These are phyloP conservation scores for Lipomyces japonicus DNA, from an alignment of 805 yeast genomes.

Conservation along the genomic window DNA sequence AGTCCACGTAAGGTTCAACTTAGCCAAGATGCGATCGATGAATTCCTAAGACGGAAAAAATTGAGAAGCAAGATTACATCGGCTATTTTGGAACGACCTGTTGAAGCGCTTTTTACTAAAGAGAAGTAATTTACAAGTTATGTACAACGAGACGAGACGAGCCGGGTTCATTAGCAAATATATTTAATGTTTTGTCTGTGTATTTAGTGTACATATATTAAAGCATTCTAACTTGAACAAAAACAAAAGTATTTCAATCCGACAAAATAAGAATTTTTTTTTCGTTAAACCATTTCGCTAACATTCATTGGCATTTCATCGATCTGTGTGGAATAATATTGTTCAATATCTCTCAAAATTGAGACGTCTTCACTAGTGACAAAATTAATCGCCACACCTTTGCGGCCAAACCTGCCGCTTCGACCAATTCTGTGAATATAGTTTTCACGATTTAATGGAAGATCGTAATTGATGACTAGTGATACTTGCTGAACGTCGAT, in stretches of 20 bases:
- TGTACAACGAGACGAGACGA: not conserved
- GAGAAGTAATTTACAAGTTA: slow-evolving; percentile 1
- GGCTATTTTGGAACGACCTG: slow-evolving; percentile 5
- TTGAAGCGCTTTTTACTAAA: slow-evolving; percentile 3
- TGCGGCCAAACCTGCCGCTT: slow-evolving; percentile 97
- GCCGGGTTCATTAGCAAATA: not conserved
- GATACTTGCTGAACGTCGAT: slow-evolving; percentile 97
- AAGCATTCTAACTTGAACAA: too few species aligned
- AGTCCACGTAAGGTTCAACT: not conserved
- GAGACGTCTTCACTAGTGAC: slow-evolving; percentile 75
- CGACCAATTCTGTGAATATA: slow-evolving; percentile 98
- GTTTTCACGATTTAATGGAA: slow-evolving; percentile 86
- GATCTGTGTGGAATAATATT: slow-evolving; percentile 82
- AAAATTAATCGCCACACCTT: slow-evolving; percentile 95
- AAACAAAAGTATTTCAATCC: not conserved
- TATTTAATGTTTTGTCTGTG: too few species aligned
- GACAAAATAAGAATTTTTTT: slow-evolving; percentile 6
- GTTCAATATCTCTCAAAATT: slow-evolving; percentile 80
- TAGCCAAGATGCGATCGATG: slow-evolving; percentile 19
- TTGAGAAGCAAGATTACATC: slow-evolving; percentile 1
- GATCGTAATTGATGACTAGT: slow-evolving; percentile 87
- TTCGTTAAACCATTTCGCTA: slow-evolving; percentile 44
- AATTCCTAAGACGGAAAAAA: slow-evolving; percentile 10
- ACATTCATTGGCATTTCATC: slow-evolving; percentile 80
- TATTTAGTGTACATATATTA: too few species aligned